These are phyloP conservation scores for Casuarina equisetifolia DNA, from an alignment of 306 rosid genomes.

Conservation along the genomic window DNA sequence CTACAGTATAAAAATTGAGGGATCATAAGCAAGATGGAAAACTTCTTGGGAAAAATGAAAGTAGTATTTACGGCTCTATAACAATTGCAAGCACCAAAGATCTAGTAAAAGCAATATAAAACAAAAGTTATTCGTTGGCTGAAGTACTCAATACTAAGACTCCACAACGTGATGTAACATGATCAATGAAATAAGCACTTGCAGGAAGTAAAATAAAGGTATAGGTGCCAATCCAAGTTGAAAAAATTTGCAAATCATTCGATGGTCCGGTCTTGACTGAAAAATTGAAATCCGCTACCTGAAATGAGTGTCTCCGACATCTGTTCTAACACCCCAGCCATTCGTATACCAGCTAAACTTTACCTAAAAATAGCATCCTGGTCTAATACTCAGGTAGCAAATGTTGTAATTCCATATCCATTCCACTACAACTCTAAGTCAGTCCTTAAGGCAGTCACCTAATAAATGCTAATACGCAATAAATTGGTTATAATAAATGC, in stretches of 20 bases:
- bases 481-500: background rate
- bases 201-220: background rate
- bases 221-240: background rate
- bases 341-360: background rate
- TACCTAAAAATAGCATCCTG: background rate
- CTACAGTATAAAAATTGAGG: conserved; percentile 39
- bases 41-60: background rate
- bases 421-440: background rate
- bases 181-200: background rate
- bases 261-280: background rate
- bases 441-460: background rate
- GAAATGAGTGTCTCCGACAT: background rate
- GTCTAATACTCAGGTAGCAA: background rate
- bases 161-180: background rate
- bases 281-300: background rate
- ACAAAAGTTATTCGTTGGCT: background rate
- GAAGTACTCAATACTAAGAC: background rate
- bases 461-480: background rate
- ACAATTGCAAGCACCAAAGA: background rate
- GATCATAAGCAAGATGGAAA: background rate
- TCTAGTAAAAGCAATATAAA: background rate
- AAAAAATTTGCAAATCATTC: conserved; percentile 4
- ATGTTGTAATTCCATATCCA: background rate
- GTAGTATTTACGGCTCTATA: background rate
- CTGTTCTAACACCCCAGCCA: background rate